Base-by-base conservation (phyloP, 805 yeast species). In the Wickerhamiella nectarea region DNA sequence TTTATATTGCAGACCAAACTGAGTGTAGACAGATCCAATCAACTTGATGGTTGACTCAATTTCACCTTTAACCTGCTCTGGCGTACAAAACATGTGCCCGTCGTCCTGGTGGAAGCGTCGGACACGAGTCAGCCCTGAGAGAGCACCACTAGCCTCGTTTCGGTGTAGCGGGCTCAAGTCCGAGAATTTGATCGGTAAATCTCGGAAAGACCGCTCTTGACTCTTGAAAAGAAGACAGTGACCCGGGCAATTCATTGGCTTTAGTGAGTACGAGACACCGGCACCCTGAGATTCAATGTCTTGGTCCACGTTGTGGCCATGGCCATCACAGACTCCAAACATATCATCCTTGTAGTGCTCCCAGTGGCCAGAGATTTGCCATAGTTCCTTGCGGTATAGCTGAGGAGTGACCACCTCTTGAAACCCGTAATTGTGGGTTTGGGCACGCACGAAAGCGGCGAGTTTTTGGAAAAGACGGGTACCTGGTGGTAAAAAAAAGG, bases 71-170 rank as follows among this genome's bases (percentile, higher is more conserved):
- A 91, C 78, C 62, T 91, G 98, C 6, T 71, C 75, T 28, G 72
- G 68, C 1, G 79, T 74, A 58, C 98, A 91, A 60, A 91, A 91
- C 21, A 91, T 87, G 55, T 91, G 98, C 6, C 96, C 97, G 60
- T 91, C 98, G 61, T 91, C 98, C 64, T 91, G 98, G 61, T 91
- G 98, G 64, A 91, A 91, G 50, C 95, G 69, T 46, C 98, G 73
- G 3, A 91, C 95, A 45, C 98, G 69, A 0, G 97, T 91, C 29
- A 91, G 66, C 0, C 98, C 98, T 6, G 89, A 73, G 17, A 91
- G 69, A 1, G 97, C 93, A 2, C 98, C 98, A 46, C 93, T 79
- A 21, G 94, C 79, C 62, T 91, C 98, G 56, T 91, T 91, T 56
- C 98, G 70, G 60, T 91, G 98, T 47, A 91, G 65, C 1, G 94